These are phyloP conservation scores for Porcisia hertigi DNA, from an alignment of 208 protist genomes.

Conservation along the genomic window DNA sequence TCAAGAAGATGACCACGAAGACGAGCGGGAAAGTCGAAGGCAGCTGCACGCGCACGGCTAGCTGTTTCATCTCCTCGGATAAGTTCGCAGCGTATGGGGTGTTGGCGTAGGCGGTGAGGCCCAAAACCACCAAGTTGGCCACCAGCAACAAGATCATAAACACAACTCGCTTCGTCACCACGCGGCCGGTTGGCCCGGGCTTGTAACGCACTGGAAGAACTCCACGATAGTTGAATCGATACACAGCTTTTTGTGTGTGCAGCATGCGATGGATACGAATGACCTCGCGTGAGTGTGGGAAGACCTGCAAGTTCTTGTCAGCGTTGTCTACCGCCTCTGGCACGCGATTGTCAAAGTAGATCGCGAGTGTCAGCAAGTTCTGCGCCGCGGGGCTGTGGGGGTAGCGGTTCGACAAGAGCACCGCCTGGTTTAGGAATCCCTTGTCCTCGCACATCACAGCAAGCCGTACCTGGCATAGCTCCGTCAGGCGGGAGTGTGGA, in stretches of 20 bases:
- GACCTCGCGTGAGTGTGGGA: slow-evolving; percentile 61
- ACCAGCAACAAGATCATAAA: slow-evolving; percentile 48
- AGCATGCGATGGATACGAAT: slow-evolving; percentile 44
- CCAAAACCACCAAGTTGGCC: slow-evolving; percentile 42
- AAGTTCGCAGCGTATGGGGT: slow-evolving; percentile 15
- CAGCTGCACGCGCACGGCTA: slow-evolving; percentile 57
- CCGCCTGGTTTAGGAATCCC: slow-evolving; percentile 49
- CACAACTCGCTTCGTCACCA: slow-evolving; percentile 60
- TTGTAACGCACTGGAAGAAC: slow-evolving; percentile 58
- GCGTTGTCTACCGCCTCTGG: slow-evolving; percentile 70
- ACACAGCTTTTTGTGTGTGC: slow-evolving; percentile 43
- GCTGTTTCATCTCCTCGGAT: slow-evolving; percentile 20
- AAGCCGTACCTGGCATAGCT: slow-evolving; percentile 40
- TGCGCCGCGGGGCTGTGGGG: slow-evolving; percentile 61
- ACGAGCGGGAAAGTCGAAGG: slow-evolving; percentile 53
- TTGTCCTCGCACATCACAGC: slow-evolving; percentile 38
- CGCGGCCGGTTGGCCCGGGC: slow-evolving; percentile 34
- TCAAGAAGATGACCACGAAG: slow-evolving; percentile 56
- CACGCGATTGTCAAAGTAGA: slow-evolving; percentile 69
- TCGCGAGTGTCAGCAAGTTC: slow-evolving; percentile 64
- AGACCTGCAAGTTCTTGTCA: slow-evolving; percentile 66
- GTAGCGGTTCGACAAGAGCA: slow-evolving; percentile 59
- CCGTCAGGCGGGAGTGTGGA: slow-evolving; percentile 50
- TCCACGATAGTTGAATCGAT: slow-evolving; percentile 75
- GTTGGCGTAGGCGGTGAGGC: slow-evolving; percentile 55